These are phyloP conservation scores for Mercurialis annua DNA, from an alignment of 345 rosid species.

Conservation along the genomic window DNA sequence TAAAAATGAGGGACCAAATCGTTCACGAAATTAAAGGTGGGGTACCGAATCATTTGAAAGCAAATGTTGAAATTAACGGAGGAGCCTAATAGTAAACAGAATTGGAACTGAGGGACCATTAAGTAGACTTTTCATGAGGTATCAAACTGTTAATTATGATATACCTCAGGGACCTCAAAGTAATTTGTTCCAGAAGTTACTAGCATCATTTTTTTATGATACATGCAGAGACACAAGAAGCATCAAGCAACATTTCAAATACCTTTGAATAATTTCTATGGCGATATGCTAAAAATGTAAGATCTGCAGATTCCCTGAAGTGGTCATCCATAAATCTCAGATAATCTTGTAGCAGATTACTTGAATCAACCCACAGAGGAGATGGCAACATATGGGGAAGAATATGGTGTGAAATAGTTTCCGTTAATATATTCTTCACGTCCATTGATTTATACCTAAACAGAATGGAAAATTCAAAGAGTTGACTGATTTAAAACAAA, in stretches of 20 bases:
- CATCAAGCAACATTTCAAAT: slow-evolving; percentile 22
- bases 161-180: no score
- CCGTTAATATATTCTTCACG: slow-evolving; percentile 94
- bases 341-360: slow-evolving; percentile 75
- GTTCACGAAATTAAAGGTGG: no score
- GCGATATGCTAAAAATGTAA: slow-evolving; percentile 94
- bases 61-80: no score
- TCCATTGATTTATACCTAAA: slow-evolving; percentile 91
- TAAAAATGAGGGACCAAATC: no score
- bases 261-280: slow-evolving; percentile 96
- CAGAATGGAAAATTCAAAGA: slow-evolving; percentile 7
- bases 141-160: no score
- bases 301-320: slow-evolving; percentile 94
- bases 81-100: no score
- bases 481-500: not conserved
- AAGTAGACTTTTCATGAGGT: no score
- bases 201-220: not conserved
- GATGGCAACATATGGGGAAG: slow-evolving; percentile 80
- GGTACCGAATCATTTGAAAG: no score
- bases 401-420: slow-evolving; percentile 84
- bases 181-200: not conserved
- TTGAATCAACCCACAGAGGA: slow-evolving; percentile 74
- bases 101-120: no score
- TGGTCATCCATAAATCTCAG: slow-evolving; percentile 98
- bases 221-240: not conserved